Percentiles rank a stretch among this genome's conserved stretches.
Conservation (phyloP, 441 rosid species). For the Populus hybrid region DNA sequence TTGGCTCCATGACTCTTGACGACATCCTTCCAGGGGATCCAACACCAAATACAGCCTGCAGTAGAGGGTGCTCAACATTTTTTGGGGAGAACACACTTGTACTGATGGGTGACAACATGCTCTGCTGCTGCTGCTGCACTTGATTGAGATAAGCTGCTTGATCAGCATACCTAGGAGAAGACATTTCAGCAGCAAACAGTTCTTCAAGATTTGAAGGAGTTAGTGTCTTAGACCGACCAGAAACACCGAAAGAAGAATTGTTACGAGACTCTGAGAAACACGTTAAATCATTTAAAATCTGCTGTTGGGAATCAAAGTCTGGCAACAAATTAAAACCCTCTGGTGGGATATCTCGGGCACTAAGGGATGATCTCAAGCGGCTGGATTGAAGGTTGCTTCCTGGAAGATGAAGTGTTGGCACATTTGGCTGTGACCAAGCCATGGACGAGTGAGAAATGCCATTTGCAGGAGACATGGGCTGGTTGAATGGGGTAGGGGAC, state of each 20-base stretch:
- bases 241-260: slow-evolving; percentile 27
- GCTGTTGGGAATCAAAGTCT: slow-evolving; percentile 46
- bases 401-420: slow-evolving; percentile 52
- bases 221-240: slow-evolving; percentile 36
- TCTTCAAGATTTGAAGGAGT: slow-evolving; percentile 57
- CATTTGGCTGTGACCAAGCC: slow-evolving; percentile 53
- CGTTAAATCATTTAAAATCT: slow-evolving; percentile 38
- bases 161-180: slow-evolving; percentile 45
- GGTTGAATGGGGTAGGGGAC: slow-evolving; percentile 44
- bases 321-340: slow-evolving; percentile 32
- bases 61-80: slow-evolving; percentile 38
- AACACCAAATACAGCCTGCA: slow-evolving; percentile 41
- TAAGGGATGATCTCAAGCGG: slow-evolving; percentile 54
- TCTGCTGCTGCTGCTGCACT: slow-evolving; percentile 45
- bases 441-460: slow-evolving; percentile 31
- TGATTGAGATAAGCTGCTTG: slow-evolving; percentile 39
- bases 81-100: slow-evolving; percentile 43
- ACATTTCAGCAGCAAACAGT: slow-evolving; percentile 45
- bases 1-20: slow-evolving; percentile 44
- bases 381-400: slow-evolving; percentile 53
- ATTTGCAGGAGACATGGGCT: slow-evolving; percentile 46
- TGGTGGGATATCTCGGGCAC: slow-evolving; percentile 48
- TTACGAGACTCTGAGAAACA: slow-evolving; percentile 33
- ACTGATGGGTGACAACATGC: slow-evolving; percentile 46
- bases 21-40: slow-evolving; percentile 59